These are phyloP conservation scores for Fraxinus dipetala DNA, from an alignment of 305 asterid genomes.

Conservation along the genomic window DNA sequence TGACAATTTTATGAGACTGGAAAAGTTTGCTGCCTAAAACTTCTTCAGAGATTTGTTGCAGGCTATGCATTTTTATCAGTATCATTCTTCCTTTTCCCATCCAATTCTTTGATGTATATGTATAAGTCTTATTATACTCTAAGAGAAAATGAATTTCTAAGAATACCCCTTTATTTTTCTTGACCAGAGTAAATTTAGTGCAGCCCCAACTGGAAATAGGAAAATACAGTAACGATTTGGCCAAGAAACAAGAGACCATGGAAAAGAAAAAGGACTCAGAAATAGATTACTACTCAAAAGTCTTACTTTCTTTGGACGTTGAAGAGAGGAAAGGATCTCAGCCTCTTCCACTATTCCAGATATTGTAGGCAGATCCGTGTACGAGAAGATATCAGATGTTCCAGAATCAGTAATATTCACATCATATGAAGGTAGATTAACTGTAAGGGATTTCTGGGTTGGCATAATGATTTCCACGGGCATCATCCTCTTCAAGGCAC, in stretches of 20 bases:
- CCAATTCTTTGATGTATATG: neutral
- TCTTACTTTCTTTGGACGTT: constrained; percentile 91
- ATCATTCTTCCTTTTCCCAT: neutral
- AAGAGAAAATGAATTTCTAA: neutral
- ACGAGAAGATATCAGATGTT: constrained; percentile 61
- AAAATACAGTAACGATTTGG: constrained; percentile 9
- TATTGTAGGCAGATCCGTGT: constrained; percentile 75
- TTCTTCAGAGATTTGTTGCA: neutral
- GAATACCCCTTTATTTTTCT: neutral
- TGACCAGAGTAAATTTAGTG: neutral
- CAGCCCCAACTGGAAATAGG: neutral
- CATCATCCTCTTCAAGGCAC: constrained; percentile 95
- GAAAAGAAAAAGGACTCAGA: neutral
- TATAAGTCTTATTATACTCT: neutral
- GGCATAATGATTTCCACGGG: constrained; percentile 96
- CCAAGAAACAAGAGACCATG: neutral
- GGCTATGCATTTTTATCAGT: neutral
- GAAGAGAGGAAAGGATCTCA: constrained; percentile 95
- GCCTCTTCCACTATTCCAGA: constrained; percentile 94
- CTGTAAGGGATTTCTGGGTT: constrained; percentile 80
- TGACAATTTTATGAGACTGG: neutral
- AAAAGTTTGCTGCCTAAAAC: neutral
- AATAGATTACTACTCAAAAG: neutral
- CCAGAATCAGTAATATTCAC: constrained; percentile 44
- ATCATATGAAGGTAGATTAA: constrained; percentile 68